Base-by-base conservation (phyloP, 805 yeast species). In the Ogataea pignaliae region DNA sequence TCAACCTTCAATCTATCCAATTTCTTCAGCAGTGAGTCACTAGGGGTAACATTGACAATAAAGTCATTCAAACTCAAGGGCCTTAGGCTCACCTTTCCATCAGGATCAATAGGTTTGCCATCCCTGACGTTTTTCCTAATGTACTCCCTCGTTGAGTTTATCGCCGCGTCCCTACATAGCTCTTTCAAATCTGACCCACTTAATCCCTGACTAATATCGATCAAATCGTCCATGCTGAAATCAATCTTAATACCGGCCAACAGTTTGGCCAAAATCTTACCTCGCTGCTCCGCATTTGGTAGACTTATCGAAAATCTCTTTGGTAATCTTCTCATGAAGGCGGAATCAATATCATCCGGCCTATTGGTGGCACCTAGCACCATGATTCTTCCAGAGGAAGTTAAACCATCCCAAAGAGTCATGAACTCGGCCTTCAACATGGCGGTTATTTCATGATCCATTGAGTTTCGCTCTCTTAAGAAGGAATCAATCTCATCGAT, bases 401-500 rank as follows among this genome's bases (percentile, higher is more conserved):
- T 66, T 29, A 91, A 70, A 0, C 99, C 99, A 63, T 91, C 99
- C 98, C 98, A 91, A 40, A 91, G 69, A 0, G 97, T 88, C 97
- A 91, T 91, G 59, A 91, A 93, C 64, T 91, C 98, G 1, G 98
- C 96, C 65, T 91, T 91, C 49, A 91, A 71, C 76, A 85, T 83
- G 1, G 97, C 88, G 29, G 96, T 89, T n/a, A 88, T 89, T 65
- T 91, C 99, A 66, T 91, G 97, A 65, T 91, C 99, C 39, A 73
- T 71, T 1, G 88, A 76, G 15, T 83, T 76, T 50, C 99, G 75
- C 59, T 88, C 96, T 53, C 97, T 77, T 54, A 91, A 71, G 59
- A 91, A 89, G 7, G 97, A 88, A 68, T 91, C 99, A 47, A 91
- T 93, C 65, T 91, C 99, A 66, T 91, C 99, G 47, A 91, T 88